Conservation (phyloP, 768 basidiomycete species). For the Leccinum sublutescens region DNA sequence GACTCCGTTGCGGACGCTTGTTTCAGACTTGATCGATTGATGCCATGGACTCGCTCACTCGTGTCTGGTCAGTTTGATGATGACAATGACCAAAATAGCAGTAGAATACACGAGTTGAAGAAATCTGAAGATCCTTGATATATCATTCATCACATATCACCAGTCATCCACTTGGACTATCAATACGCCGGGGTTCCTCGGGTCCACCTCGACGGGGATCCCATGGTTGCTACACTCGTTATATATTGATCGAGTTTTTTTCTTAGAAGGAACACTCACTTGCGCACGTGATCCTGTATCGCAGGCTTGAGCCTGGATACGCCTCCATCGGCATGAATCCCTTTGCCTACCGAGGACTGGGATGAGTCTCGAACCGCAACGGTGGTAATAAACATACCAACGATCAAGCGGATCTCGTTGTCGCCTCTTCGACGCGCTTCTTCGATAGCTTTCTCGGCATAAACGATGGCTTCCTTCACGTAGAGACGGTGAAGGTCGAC, state of each 20-base stretch:
- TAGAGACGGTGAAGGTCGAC: conserved; percentile 91
- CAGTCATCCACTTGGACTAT: conserved; percentile 48
- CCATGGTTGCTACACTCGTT: conserved; percentile 42
- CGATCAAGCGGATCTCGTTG: conserved; percentile 71
- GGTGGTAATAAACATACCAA: conserved; percentile 52
- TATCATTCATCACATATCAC: neutral
- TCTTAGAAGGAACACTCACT: conserved; percentile 41
- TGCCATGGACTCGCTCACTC: neutral
- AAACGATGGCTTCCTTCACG: conserved; percentile 84
- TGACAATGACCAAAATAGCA: neutral
- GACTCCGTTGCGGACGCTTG: neutral
- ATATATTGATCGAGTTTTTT: neutral
- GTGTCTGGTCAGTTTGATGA: neutral
- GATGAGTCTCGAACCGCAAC: neutral
- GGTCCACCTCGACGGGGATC: conserved; percentile 72
- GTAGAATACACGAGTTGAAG: neutral
- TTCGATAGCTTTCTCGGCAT: conserved; percentile 67
- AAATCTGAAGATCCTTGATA: neutral
- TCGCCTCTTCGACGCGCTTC: conserved; percentile 61
- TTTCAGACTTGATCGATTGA: neutral
- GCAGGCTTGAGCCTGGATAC: conserved; percentile 87
- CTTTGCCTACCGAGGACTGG: conserved; percentile 58
- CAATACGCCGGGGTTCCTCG: conserved; percentile 79
- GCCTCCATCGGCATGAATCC: conserved; percentile 77
- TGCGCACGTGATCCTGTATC: conserved; percentile 77